Conservation (phyloP, 176 grass and related monocot genomes). For the Cocos nucifera region DNA sequence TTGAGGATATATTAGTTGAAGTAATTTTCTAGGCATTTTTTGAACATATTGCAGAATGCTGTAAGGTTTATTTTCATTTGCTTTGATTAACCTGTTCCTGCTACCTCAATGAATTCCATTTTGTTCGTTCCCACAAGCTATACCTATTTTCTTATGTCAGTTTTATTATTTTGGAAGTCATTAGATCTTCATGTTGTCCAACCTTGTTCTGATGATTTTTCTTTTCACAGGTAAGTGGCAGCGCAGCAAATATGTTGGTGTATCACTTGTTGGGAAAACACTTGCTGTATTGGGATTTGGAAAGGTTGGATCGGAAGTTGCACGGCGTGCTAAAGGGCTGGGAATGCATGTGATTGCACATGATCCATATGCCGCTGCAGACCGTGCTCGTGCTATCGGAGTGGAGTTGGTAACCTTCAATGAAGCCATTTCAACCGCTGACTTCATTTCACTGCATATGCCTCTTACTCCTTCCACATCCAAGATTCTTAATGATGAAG, state of each 20-base stretch:
- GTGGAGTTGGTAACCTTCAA: conserved; percentile 5
- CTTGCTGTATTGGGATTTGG: conserved; percentile 7
- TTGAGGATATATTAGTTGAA: too few species aligned
- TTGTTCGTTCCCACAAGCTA: too few species aligned
- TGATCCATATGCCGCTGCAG: conserved; percentile 8
- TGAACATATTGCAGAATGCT: too few species aligned
- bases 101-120: too few species aligned
- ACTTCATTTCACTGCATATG: conserved; percentile 10
- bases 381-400: background rate
- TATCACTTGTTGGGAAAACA: conserved; percentile 7
- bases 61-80: too few species aligned
- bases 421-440: conserved; percentile 5
- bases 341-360: conserved; percentile 10
- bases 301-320: conserved; percentile 10
- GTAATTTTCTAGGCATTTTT: too few species aligned
- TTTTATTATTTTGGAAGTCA: too few species aligned
- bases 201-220: too few species aligned
- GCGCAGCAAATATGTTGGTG: conserved; percentile 8
- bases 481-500: conserved; percentile 8
- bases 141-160: too few species aligned
- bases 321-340: conserved; percentile 2
- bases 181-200: too few species aligned
- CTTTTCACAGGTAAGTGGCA: conserved; percentile 5
- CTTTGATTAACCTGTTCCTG: too few species aligned
- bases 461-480: conserved; percentile 7